These are phyloP conservation scores for Aspergillus phoenicis DNA, from an alignment of 2,329 filamentous ascomycete species.

Conservation along the genomic window DNA sequence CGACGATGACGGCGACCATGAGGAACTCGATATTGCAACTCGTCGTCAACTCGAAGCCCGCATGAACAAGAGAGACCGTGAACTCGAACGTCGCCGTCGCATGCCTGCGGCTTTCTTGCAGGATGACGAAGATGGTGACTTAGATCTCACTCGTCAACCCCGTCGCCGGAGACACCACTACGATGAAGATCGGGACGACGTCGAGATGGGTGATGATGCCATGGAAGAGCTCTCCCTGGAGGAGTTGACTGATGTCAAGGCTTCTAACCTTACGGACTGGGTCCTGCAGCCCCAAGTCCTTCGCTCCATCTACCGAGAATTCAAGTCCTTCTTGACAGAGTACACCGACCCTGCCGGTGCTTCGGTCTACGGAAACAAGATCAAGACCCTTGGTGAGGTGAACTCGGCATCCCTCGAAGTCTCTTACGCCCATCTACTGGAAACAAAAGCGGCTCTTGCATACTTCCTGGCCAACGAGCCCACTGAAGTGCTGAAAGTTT, in stretches of 20 bases:
- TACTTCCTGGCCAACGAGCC: conserved; percentile 97
- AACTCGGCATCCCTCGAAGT: conserved; percentile 97
- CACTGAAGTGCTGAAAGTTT: conserved; percentile 91
- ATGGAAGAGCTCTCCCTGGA: conserved; percentile 95
- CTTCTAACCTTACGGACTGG: conserved; percentile 92
- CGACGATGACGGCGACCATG: conserved; percentile 67
- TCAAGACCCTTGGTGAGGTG: conserved; percentile 92
- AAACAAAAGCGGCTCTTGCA: conserved; percentile 88
- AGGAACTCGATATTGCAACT: conserved; percentile 60
- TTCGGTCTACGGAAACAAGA: conserved; percentile 93
- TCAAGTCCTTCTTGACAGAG: conserved; percentile 95
- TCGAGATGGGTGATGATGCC: conserved; percentile 85
- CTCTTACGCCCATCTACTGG: conserved; percentile 87
- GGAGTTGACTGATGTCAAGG: conserved; percentile 89
- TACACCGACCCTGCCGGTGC: conserved; percentile 87
- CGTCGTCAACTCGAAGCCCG: conserved; percentile 64
- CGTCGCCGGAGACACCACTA: conserved; percentile 85
- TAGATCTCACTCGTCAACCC: conserved; percentile 83
- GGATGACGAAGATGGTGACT: conserved; percentile 78
- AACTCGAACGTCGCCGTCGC: conserved; percentile 59
- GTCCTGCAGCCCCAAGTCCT: conserved; percentile 87
- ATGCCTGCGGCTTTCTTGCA: conserved; percentile 66
- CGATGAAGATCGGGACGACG: conserved; percentile 89
- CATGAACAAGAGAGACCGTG: conserved; percentile 64
- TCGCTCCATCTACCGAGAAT: conserved; percentile 90